Percentiles rank a stretch among this genome's conserved stretches.
These are phyloP conservation scores for Fraxinus paxiana DNA, from an alignment of 305 asterid genomes.

Conservation along the genomic window DNA sequence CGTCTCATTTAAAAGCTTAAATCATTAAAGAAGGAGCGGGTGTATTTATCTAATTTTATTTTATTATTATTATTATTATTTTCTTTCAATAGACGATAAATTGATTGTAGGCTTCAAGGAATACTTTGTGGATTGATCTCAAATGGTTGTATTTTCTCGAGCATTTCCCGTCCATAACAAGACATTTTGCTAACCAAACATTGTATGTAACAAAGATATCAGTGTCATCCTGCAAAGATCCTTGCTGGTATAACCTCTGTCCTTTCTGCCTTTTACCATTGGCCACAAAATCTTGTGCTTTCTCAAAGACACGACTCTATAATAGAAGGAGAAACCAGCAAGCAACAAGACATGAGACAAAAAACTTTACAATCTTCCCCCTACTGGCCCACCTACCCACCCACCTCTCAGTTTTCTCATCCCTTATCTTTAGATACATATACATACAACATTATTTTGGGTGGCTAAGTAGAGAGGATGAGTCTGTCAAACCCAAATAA, in stretches of 20 bases:
- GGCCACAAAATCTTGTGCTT: conserved; percentile 32
- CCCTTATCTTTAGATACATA: not conserved
- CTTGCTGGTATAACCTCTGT: conserved; percentile 27
- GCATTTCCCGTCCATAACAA: not conserved
- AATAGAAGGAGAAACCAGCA: conserved; percentile 32
- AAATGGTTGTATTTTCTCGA: not conserved
- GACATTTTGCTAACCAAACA: not conserved
- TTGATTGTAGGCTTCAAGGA: not conserved
- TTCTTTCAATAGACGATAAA: not conserved
- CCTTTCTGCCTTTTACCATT: conserved; percentile 26
- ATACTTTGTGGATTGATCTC: not conserved
- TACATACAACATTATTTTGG: conserved; percentile 14
- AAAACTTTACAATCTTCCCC: conserved; percentile 30
- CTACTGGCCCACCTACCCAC: not conserved
- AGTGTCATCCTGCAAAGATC: conserved; percentile 33
- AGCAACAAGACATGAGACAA: conserved; percentile 58
- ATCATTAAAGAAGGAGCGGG: not conserved
- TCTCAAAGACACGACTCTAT: not conserved
- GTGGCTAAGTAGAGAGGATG: conserved; percentile 46
- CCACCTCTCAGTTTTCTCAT: not conserved
- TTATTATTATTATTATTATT: not conserved
- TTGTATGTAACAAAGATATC: conserved; percentile 32
- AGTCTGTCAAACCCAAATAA: conserved; percentile 51
- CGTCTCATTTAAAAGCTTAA: not conserved
- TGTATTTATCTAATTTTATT: not conserved